These are phyloP conservation scores for Poronia punctata DNA, from an alignment of 495 filamentous ascomycete genomes.

Conservation along the genomic window DNA sequence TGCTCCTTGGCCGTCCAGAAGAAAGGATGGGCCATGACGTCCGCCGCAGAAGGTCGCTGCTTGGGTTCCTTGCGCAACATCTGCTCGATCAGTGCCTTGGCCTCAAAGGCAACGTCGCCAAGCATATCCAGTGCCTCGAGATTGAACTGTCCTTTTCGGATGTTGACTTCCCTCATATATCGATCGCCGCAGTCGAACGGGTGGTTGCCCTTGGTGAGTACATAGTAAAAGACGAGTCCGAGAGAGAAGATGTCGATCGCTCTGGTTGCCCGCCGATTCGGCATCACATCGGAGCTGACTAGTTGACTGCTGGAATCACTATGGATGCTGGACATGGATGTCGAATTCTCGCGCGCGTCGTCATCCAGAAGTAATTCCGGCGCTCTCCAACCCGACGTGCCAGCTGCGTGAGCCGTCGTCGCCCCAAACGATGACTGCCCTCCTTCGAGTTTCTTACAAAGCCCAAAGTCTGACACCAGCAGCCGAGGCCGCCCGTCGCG, in stretches of 20 bases:
- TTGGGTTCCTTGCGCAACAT: conserved; percentile 76
- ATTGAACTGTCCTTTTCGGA: conserved; percentile 76
- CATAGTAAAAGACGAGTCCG: conserved; percentile 94
- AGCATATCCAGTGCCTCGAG: conserved; percentile 63
- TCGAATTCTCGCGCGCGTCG: conserved; percentile 33
- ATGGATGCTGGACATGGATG: conserved; percentile 33
- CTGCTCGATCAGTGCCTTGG: conserved; percentile 70
- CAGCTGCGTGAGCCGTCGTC: conserved; percentile 87
- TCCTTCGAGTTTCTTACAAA: conserved; percentile 96
- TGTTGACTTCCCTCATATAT: conserved; percentile 94
- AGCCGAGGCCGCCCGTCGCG: conserved; percentile 61
- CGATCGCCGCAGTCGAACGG: conserved; percentile 90
- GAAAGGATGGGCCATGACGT: conserved; percentile 88
- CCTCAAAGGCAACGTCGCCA: conserved; percentile 78
- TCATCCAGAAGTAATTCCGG: conserved; percentile 88
- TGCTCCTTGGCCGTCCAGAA: conserved; percentile 89
- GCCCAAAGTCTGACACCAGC: conserved; percentile 92
- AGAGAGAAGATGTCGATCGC: conserved; percentile 96
- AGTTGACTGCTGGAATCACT: conserved; percentile 39
- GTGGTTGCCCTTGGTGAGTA: conserved; percentile 83
- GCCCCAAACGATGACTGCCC: conserved; percentile 91
- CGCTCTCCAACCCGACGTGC: conserved; percentile 92
- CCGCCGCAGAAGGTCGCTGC: conserved; percentile 58
- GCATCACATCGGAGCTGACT: conserved; percentile 35
- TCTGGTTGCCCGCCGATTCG: conserved; percentile 77